phyloP scores from a whole-genome alignment of 2,329 filamentous ascomycete species.

The Microcera coccophila region DNA sequence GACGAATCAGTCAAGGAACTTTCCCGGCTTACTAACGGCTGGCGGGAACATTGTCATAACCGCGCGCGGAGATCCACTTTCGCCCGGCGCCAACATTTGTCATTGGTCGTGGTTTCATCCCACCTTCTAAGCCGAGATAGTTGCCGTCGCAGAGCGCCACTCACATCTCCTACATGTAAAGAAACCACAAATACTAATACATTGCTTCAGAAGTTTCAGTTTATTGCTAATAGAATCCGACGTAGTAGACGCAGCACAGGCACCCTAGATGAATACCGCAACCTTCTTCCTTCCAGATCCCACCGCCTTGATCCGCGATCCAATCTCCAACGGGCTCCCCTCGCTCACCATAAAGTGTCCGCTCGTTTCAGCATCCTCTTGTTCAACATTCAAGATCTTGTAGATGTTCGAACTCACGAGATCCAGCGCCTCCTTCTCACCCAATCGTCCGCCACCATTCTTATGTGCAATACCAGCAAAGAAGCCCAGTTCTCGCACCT shows the following conservation, averaged over 20 bases:
- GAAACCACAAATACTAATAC: no score
- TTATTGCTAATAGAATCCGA: no score
- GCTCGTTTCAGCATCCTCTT: conserved; percentile 22
- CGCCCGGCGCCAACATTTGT: no score
- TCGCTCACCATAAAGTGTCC: conserved; percentile 61
- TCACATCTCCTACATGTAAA: no score
- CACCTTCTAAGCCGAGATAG: no score
- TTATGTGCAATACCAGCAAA: conserved; percentile 56
- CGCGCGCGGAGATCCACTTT: conserved; percentile 24
- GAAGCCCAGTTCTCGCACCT: conserved; percentile 56
- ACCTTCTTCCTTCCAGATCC: conserved; percentile 32
- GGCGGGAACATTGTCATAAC: conserved; percentile 21
- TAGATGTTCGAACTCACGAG: conserved; percentile 56
- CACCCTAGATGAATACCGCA: conserved; percentile 33
- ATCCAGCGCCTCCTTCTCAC: conserved; percentile 52
- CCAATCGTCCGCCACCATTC: conserved; percentile 53
- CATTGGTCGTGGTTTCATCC: no score
- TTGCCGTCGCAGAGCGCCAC: no score
- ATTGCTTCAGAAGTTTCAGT: no score
- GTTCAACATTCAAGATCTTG: conserved; percentile 50
- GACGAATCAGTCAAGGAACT: background rate
- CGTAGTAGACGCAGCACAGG: no score
- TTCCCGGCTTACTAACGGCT: background rate
- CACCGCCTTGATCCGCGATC: conserved; percentile 52
- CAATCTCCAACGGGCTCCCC: conserved; percentile 59